phyloP scores from a whole-genome alignment of 176 grass and related monocot genomes.

The Poa annua region DNA sequence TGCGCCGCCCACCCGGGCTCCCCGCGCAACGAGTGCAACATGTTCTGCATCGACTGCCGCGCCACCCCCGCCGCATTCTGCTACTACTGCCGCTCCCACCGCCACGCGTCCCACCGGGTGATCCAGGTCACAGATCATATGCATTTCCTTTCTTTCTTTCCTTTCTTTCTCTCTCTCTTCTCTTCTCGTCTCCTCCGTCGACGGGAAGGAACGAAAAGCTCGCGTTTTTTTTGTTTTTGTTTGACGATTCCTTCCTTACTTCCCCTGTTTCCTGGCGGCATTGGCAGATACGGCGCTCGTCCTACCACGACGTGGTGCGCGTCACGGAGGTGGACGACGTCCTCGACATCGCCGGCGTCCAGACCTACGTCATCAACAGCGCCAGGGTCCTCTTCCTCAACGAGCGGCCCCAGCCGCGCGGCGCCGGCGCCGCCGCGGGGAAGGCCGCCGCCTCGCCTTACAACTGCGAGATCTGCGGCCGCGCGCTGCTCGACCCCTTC shows the following conservation, averaged over 20 bases:
- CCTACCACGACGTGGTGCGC: slow-evolving; percentile 83
- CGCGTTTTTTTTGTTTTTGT: background rate
- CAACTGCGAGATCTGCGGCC: slow-evolving; percentile 82
- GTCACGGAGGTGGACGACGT: slow-evolving; percentile 70
- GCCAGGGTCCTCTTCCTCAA: slow-evolving; percentile 84
- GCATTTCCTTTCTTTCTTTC: background rate
- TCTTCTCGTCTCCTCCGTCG: background rate
- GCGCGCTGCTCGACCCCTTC: slow-evolving; percentile 89
- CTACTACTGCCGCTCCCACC: slow-evolving; percentile 74
- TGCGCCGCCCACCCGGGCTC: slow-evolving; percentile 63
- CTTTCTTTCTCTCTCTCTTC: background rate
- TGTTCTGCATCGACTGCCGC: slow-evolving; percentile 84
- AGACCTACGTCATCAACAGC: slow-evolving; percentile 97
- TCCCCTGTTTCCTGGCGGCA: slow-evolving; percentile 3
- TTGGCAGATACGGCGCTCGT: slow-evolving; percentile 70
- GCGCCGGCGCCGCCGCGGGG: slow-evolving; percentile 52
- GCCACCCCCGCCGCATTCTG: slow-evolving; percentile 64
- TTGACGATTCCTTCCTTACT: background rate
- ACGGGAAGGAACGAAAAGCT: background rate
- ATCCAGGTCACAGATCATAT: slow-evolving; percentile 68
- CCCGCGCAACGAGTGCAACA: slow-evolving; percentile 76
- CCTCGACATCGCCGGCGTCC: slow-evolving; percentile 75
- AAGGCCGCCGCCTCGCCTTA: slow-evolving; percentile 54
- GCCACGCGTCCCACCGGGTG: slow-evolving; percentile 65
- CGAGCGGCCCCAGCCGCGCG: slow-evolving; percentile 77